Conservation (phyloP, 2,329 filamentous ascomycete species). For the Pseudopyricularia javanii region DNA sequence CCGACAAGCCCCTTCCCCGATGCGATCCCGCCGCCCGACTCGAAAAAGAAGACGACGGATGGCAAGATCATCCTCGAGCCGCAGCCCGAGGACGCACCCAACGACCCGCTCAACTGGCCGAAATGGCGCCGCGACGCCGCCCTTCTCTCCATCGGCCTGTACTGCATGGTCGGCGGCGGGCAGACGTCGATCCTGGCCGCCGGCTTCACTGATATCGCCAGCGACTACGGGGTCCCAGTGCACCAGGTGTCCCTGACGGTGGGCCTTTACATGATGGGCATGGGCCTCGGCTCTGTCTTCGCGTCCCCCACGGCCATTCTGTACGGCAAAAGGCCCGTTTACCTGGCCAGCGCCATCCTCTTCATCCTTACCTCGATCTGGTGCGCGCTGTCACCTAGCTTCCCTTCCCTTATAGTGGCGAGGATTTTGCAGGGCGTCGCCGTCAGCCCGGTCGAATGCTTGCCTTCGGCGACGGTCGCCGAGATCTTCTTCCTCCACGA, state of each 20-base stretch:
- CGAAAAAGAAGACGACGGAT: slow-evolving; percentile 61
- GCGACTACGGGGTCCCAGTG: slow-evolving; percentile 51
- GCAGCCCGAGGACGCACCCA: slow-evolving; percentile 81
- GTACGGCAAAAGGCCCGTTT: slow-evolving; percentile 83
- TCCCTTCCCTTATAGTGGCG: slow-evolving; percentile 65
- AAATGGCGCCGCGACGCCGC: slow-evolving; percentile 74
- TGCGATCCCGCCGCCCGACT: slow-evolving; percentile 16
- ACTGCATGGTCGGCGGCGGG: slow-evolving; percentile 86
- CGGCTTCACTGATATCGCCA: slow-evolving; percentile 72
- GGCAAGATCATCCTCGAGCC: slow-evolving; percentile 74
- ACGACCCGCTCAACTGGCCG: slow-evolving; percentile 80
- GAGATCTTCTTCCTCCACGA: slow-evolving; percentile 97
- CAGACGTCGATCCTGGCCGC: slow-evolving; percentile 86
- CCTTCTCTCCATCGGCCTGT: slow-evolving; percentile 74
- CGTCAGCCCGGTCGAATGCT: slow-evolving; percentile 80
- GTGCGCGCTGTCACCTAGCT: slow-evolving; percentile 77
- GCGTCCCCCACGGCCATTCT: slow-evolving; percentile 85
- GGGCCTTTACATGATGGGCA: slow-evolving; percentile 85
- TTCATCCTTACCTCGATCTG: slow-evolving; percentile 69
- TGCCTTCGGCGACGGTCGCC: slow-evolving; percentile 86
- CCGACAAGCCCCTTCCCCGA: slow-evolving; percentile 27
- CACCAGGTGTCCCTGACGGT: slow-evolving; percentile 75
- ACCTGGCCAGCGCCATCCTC: slow-evolving; percentile 66
- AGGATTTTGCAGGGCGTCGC: slow-evolving; percentile 80
- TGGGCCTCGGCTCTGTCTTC: slow-evolving; percentile 77